Conservation (phyloP, 495 filamentous ascomycete species). For the Aspergillus egyptiacus region DNA sequence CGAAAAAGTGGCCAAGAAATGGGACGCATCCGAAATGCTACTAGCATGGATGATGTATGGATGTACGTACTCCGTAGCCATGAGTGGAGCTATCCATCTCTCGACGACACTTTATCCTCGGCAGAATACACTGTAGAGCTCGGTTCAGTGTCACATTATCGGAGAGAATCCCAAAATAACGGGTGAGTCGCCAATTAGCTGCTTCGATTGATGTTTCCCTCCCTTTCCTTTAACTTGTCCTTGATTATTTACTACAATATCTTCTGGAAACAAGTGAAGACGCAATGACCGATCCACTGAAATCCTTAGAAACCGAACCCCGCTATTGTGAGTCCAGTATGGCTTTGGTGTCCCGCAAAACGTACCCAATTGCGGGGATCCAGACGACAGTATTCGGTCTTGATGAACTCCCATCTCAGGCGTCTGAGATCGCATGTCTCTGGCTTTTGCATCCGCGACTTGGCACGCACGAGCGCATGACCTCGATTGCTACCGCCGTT, state of each 20-base stretch:
- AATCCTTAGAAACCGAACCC: conserved; percentile 23
- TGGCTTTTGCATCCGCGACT: conserved; percentile 85
- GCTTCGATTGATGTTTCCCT: background rate
- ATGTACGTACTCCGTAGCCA: too few relatives aligned
- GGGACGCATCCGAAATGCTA: too few relatives aligned
- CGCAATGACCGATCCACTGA: conserved; percentile 37
- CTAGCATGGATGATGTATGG: too few relatives aligned
- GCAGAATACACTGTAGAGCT: background rate
- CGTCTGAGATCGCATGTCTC: conserved; percentile 58
- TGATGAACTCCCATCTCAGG: conserved; percentile 53
- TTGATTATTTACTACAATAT: background rate
- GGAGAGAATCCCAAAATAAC: background rate
- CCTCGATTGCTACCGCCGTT: conserved; percentile 45
- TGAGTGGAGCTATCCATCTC: too few relatives aligned
- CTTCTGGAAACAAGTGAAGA: background rate
- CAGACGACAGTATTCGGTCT: conserved; percentile 73
- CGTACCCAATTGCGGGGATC: conserved; percentile 68
- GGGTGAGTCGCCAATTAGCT: background rate
- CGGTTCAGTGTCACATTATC: background rate
- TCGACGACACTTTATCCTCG: too few relatives aligned
- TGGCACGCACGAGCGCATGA: conserved; percentile 65
- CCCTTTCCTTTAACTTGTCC: background rate
- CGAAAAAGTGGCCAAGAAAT: too few relatives aligned
- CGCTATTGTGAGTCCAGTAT: conserved; percentile 16
- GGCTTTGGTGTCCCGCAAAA: conserved; percentile 51